Base-by-base conservation (phyloP, 2,329 filamentous ascomycete genomes). In the Verticillium nubilum region DNA sequence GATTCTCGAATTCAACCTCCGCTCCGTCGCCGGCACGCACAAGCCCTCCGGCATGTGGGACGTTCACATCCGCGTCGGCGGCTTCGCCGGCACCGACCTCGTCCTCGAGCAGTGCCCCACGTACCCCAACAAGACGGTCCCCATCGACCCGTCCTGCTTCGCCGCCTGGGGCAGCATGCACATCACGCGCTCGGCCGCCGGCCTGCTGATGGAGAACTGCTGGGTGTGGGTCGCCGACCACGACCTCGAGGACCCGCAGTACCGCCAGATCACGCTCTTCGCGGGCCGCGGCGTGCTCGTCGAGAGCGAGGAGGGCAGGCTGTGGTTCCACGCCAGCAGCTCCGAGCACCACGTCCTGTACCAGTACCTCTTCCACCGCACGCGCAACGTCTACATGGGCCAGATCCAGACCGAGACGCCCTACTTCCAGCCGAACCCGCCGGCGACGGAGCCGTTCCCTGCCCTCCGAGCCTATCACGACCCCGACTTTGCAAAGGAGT, bases 41-140 rank as follows among this genome's bases (percentile, higher is more conserved):
- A 80, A 65, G 58, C 78, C 80, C 15, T 76, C 76, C 7, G 86
- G 84, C 5, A 80, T 89, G 72, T 94, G 90, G 90, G 90, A 93
- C 68, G 84, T 89, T 12, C 90, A 94, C 73, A 84, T 89, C 68
- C 86, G 90, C 64, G 82, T 93, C 56, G 90, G 89, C 63, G 90
- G 90, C 3, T 86, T 85, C 57, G 83, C 86, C 1, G 89, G 89
- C 35, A 90, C 89, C 17, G 77, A 86, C 47, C 80, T 91, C 7
- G 86, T 90, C 69, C 82, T 85, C 57, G 78, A 82, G 66, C 81
- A 78, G 56, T 90, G 87, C 72, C 72, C 79, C 61, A 87, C 86
- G 70, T 64, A 74, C 50, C 61, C 76, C 57, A 58, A 67, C 61
- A 27, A 37, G 5, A 47, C 33, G 1, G n/a, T 62, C 12, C n/a